Base-by-base conservation (phyloP, 139 green algal genomes). In the Diplosphaera chodatii region DNA sequence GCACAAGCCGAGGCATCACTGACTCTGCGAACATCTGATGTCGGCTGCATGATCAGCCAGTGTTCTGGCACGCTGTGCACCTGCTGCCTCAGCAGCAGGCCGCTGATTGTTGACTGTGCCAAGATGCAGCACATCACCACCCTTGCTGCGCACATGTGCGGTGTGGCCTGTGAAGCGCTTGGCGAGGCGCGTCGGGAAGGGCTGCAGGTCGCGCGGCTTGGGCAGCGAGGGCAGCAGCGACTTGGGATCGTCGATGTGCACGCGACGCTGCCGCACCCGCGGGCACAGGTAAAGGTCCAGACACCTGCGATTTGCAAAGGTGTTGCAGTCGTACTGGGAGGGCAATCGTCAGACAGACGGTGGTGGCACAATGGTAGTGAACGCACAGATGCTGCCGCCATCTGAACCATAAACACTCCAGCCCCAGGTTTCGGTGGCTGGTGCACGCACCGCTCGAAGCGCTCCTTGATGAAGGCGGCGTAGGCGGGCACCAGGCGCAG, bases 271-370 rank as follows among this genome's bases (percentile, higher is more conserved):
- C 6, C 83, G 73, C 18, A 87, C 77, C 37, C 94, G 82, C 6
- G 95, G 95, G 86, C 93, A 98, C 32, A 99, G 83, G 83, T 99
- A 99, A 4, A 99, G 87, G 80, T 99, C 95, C 73, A 99, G 82
- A 85, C 95, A 99, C 48, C 48, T 59, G 48, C 18, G 3, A 18
- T 25, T 59, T 20, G n/a, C n/a, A n/a, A n/a, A n/a, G n/a, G n/a
- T n/a, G n/a, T n/a, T n/a, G n/a, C n/a, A n/a, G n/a, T n/a, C n/a
- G n/a, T n/a, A n/a, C n/a, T n/a, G n/a, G n/a, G n/a, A n/a, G n/a
- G n/a, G n/a, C n/a, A n/a, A n/a, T n/a, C n/a, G n/a, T n/a, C n/a
- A n/a, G n/a, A n/a, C n/a, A n/a, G n/a, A n/a, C n/a, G n/a, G n/a
- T n/a, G n/a, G n/a, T n/a, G n/a, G n/a, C n/a, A n/a, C n/a, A n/a